phyloP scores from a whole-genome alignment of 306 rosid species.

The Hippophae gyantsensis region DNA sequence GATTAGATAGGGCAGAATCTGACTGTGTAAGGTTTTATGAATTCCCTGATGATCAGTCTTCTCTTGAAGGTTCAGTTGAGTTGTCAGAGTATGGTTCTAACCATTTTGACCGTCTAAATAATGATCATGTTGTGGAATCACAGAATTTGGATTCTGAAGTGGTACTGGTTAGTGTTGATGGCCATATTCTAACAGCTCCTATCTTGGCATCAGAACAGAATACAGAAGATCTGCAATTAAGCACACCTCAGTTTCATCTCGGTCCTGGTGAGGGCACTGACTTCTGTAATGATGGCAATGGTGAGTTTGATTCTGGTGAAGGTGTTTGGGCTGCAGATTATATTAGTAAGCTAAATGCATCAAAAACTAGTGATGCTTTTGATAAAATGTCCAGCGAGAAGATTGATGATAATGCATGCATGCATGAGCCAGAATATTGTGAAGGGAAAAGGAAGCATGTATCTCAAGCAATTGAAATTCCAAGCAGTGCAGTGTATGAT shows the following conservation, averaged over 20 bases:
- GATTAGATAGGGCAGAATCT: constrained; percentile 43
- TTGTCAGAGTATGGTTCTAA: constrained; percentile 52
- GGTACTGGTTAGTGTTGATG: constrained; percentile 91
- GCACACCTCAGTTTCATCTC: constrained; percentile 77
- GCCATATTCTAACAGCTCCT: constrained; percentile 78
- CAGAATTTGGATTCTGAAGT: constrained; percentile 60
- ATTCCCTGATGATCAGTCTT: constrained; percentile 54
- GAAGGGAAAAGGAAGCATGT: constrained; percentile 34
- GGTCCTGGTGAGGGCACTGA: constrained; percentile 80
- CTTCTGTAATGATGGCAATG: constrained; percentile 53
- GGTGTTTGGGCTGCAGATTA: constrained; percentile 69
- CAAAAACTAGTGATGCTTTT: constrained; percentile 24
- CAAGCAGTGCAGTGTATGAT: constrained; percentile 25
- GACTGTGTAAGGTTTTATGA: constrained; percentile 61
- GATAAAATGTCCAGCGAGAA: constrained; percentile 8
- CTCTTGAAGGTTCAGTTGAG: constrained; percentile 55
- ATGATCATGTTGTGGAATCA: constrained; percentile 45
- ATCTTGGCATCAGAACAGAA: constrained; percentile 63
- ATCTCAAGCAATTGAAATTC: constrained; percentile 28
- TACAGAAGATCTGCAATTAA: constrained; percentile 56
- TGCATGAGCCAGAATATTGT: constrained; percentile 25
- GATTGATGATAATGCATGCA: constrained; percentile 19
- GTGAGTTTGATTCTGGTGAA: constrained; percentile 45
- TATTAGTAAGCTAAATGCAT: constrained; percentile 37
- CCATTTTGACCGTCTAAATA: constrained; percentile 43